Evolutionary conservation across 2,329 filamentous ascomycete genomes (phyloP).

Genomic region (Penicillium sp.): DNA sequence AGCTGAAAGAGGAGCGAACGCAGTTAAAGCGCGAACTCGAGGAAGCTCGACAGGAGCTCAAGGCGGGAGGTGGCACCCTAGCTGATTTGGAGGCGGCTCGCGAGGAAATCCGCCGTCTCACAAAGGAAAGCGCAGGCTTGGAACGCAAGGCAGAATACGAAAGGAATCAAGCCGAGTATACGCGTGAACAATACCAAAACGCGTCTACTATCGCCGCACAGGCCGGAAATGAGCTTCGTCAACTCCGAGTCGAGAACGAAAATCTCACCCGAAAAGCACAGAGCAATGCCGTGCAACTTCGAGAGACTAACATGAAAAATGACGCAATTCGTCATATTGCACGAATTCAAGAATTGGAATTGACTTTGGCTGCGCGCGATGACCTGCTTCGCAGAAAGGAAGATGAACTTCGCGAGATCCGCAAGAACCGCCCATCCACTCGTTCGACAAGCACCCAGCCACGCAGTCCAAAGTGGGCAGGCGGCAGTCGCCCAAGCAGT

Average conservation of each 20-base stretch:
- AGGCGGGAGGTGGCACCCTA: slow-evolving; percentile 36
- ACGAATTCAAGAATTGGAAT: slow-evolving; percentile 38
- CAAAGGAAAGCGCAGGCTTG: slow-evolving; percentile 32
- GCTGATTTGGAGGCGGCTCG: slow-evolving; percentile 39
- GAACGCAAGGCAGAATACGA: slow-evolving; percentile 39
- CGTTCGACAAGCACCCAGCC: slow-evolving; percentile 41
- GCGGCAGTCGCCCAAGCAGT: slow-evolving; percentile 37
- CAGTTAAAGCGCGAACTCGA: slow-evolving; percentile 37
- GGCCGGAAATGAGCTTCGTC: slow-evolving; percentile 34
- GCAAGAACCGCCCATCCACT: slow-evolving; percentile 41
- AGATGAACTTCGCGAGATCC: slow-evolving; percentile 42
- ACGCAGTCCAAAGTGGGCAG: slow-evolving; percentile 37
- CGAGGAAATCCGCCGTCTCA: slow-evolving; percentile 37
- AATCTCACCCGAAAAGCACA: slow-evolving; percentile 34
- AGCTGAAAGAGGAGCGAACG: slow-evolving; percentile 39
- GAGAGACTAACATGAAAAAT: slow-evolving; percentile 34
- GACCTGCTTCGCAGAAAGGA: slow-evolving; percentile 40
- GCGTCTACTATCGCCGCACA: slow-evolving; percentile 43
- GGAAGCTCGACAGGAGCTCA: slow-evolving; percentile 37
- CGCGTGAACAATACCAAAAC: slow-evolving; percentile 44
- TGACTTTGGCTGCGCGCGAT: slow-evolving; percentile 33
- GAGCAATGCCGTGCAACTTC: slow-evolving; percentile 34
- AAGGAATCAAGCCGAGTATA: slow-evolving; percentile 43
- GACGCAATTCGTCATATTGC: slow-evolving; percentile 32
- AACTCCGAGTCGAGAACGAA: slow-evolving; percentile 36